These are phyloP conservation scores for Sporothrix variecibatus DNA, from an alignment of 2,329 filamentous ascomycete genomes.

Conservation along the genomic window DNA sequence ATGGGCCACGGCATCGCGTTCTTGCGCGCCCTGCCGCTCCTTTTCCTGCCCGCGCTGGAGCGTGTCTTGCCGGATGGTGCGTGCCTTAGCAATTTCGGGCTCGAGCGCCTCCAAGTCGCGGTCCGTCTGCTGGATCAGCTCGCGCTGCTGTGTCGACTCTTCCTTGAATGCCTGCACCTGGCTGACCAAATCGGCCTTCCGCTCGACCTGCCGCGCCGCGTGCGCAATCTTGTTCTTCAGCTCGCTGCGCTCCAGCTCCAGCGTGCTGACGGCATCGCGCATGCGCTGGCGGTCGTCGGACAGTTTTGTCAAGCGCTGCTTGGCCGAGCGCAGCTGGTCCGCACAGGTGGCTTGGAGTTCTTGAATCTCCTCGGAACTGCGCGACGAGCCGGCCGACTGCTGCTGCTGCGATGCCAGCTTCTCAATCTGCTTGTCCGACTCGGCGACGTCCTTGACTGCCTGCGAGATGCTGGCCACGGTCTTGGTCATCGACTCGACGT, in stretches of 20 bases:
- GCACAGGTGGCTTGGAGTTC: conserved; percentile 67
- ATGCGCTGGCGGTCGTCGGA: conserved; percentile 70
- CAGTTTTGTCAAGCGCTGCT: conserved; percentile 65
- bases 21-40: conserved; percentile 70
- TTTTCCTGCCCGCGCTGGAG: conserved; percentile 69
- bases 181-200: conserved; percentile 68
- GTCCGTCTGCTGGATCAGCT: conserved; percentile 69
- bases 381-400: conserved; percentile 44
- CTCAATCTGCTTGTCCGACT: conserved; percentile 71
- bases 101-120: conserved; percentile 71
- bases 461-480: conserved; percentile 75
- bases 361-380: conserved; percentile 81
- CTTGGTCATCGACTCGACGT: conserved; percentile 71
- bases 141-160: conserved; percentile 67
- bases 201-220: conserved; percentile 74
- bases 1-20: conserved; percentile 69
- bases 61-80: conserved; percentile 75
- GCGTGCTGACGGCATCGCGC: conserved; percentile 64
- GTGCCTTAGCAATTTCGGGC: conserved; percentile 74
- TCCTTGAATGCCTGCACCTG: conserved; percentile 75
- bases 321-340: conserved; percentile 67
- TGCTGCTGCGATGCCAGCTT: conserved; percentile 69
- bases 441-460: conserved; percentile 68
- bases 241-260: conserved; percentile 79
- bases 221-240: conserved; percentile 70